These are phyloP conservation scores for Nakazawaea laoshanensis DNA, from an alignment of 805 yeast genomes.

Conservation along the genomic window DNA sequence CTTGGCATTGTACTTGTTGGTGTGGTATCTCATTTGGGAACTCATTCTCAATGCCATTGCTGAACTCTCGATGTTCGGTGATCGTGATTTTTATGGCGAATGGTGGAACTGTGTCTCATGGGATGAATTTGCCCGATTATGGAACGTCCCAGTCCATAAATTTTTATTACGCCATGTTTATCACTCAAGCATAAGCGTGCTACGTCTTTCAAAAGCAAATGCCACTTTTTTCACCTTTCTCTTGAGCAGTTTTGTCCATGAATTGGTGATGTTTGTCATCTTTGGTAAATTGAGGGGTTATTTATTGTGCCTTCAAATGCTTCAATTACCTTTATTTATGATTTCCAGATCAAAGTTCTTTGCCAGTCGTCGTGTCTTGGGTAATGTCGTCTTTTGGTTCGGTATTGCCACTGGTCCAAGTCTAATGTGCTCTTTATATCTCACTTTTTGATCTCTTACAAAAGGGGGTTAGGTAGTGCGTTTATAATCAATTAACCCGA, in stretches of 20 bases:
- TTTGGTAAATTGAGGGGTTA: conserved; percentile 78
- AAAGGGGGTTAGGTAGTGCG: too few relatives aligned
- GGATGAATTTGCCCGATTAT: conserved; percentile 87
- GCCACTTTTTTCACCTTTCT: conserved; percentile 78
- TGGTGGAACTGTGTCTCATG: conserved; percentile 98
- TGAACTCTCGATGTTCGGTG: conserved; percentile 79
- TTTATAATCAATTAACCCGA: too few relatives aligned
- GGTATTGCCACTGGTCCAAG: conserved; percentile 91
- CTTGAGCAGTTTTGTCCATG: conserved; percentile 79
- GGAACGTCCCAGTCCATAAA: conserved; percentile 93
- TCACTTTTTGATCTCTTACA: conserved; percentile 45
- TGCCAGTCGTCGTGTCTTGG: conserved; percentile 48
- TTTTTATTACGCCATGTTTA: conserved; percentile 90
- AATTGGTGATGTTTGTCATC: conserved; percentile 83
- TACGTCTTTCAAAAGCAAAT: conserved; percentile 49
- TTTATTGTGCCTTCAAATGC: conserved; percentile 72
- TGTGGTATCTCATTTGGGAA: conserved; percentile 92
- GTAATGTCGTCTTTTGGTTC: conserved; percentile 83
- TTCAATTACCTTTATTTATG: conserved; percentile 73
- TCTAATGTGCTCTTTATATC: conserved; percentile 73
- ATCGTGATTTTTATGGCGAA: conserved; percentile 86
- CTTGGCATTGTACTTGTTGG: conserved; percentile 62
- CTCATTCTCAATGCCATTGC: conserved; percentile 85
- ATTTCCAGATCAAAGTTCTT: conserved; percentile 53
- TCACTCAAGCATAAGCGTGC: conserved; percentile 77